phyloP scores from a whole-genome alignment of 75 land plant genomes.

The Chamaecyparis obtusa region DNA sequence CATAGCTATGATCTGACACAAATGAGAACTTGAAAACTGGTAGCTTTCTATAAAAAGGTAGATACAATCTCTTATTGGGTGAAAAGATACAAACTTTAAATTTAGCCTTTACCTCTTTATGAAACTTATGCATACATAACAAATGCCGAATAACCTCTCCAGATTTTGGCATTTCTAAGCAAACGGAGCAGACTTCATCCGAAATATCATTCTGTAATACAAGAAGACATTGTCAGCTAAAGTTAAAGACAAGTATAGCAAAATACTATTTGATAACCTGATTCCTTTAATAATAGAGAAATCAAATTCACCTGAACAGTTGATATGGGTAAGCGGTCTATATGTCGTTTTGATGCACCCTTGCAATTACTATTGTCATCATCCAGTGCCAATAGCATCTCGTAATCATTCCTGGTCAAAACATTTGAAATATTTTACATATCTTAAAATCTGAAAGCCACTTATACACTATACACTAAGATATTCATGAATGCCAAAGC shows the following conservation, averaged over 20 bases:
- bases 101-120: conserved; percentile 49
- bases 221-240: not conserved
- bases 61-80: not conserved
- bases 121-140: conserved; percentile 89
- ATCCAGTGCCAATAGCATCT: conserved; percentile 91
- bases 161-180: conserved; percentile 64
- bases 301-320: conserved; percentile 47
- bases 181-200: conserved; percentile 73
- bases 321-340: conserved; percentile 64
- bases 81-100: not conserved
- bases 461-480: not conserved
- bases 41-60: not conserved
- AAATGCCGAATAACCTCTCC: conserved; percentile 82
- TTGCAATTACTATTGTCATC: conserved; percentile 50
- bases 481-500: not conserved
- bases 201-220: conserved; percentile 31
- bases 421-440: not conserved
- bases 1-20: no score
- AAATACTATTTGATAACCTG: not conserved
- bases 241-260: not conserved
- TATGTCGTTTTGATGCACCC: conserved; percentile 66
- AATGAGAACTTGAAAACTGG: not conserved
- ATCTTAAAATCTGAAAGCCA: no score
- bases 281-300: not conserved
- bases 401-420: conserved; percentile 72